phyloP scores from a whole-genome alignment of 805 yeast genomes.

The Blastobotrys terrestris region DNA sequence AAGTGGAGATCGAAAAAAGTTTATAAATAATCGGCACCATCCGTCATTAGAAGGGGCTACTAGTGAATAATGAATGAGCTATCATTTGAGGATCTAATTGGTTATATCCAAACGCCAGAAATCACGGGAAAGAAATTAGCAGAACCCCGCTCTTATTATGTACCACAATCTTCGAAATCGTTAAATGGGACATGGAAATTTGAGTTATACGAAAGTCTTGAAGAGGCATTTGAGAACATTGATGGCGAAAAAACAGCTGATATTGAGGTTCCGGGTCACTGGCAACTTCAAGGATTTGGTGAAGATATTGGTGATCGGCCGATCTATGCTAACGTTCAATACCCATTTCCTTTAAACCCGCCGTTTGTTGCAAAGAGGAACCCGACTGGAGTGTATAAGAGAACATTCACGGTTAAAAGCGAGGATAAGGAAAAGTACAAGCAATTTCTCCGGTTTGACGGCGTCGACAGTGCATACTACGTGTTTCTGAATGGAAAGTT shows the following conservation, averaged over 20 bases:
- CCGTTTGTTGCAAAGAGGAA: constrained; percentile 30
- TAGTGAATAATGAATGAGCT: not conserved
- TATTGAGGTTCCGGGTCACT: constrained; percentile 31
- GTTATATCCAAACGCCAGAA: not conserved
- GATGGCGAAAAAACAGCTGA: constrained; percentile 15
- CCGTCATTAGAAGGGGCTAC: too few relatives aligned
- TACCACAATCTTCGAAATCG: constrained; percentile 7
- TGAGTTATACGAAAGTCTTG: constrained; percentile 10
- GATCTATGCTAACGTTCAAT: constrained; percentile 30
- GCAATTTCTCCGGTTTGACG: constrained; percentile 30
- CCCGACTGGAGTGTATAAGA: constrained; percentile 32
- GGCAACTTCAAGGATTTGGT: constrained; percentile 35
- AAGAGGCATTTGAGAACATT: constrained; percentile 6
- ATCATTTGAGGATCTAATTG: not conserved
- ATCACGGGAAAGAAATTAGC: constrained; percentile 15
- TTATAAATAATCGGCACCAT: too few relatives aligned
- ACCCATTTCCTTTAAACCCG: constrained; percentile 31
- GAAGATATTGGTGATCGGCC: constrained; percentile 17
- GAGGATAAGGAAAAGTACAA: constrained; percentile 18
- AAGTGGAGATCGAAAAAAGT: not conserved
- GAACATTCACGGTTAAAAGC: constrained; percentile 20
- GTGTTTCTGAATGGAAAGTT: constrained; percentile 28
- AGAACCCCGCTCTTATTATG: constrained; percentile 12
- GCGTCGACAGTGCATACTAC: constrained; percentile 33
- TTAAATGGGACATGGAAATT: constrained; percentile 27